Evolutionary conservation across 257 asterid species (phyloP).

Genomic region (Forsythia suspensa): DNA sequence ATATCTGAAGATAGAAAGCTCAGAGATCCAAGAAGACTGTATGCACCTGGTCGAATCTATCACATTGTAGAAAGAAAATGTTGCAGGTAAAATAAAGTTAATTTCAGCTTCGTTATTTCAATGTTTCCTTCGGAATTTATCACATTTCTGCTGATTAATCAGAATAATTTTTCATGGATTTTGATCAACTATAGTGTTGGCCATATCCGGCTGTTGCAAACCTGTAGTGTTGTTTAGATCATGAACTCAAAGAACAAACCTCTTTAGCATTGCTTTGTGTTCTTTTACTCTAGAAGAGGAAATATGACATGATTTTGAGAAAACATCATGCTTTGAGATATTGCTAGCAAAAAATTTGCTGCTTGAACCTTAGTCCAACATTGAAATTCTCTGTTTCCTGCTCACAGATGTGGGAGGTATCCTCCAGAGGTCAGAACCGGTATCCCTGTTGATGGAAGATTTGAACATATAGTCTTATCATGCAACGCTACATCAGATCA

Average conservation of each 20-base stretch:
- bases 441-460: conserved; percentile 96
- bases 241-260: no score
- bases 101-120: neutral
- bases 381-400: conserved; percentile 2
- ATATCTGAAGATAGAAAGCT: conserved; percentile 88
- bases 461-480: conserved; percentile 89
- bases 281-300: no score
- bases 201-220: no score
- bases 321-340: no score
- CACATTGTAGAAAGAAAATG: conserved; percentile 88
- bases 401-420: conserved; percentile 88
- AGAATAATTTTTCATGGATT: neutral
- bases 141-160: no score
- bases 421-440: conserved; percentile 99
- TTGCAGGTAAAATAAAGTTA: conserved; percentile 57
- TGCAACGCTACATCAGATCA: conserved; percentile 95
- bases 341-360: no score
- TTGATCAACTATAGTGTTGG: neutral
- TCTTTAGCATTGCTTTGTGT: no score
- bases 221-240: no score
- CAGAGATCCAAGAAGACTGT: conserved; percentile 84
- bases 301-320: no score
- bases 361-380: no score
- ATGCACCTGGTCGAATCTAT: conserved; percentile 96
- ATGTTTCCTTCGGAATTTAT: neutral